These are phyloP conservation scores for Saksenaea oblongispora DNA, from an alignment of 371 early-diverging fungal genomes.

Conservation along the genomic window DNA sequence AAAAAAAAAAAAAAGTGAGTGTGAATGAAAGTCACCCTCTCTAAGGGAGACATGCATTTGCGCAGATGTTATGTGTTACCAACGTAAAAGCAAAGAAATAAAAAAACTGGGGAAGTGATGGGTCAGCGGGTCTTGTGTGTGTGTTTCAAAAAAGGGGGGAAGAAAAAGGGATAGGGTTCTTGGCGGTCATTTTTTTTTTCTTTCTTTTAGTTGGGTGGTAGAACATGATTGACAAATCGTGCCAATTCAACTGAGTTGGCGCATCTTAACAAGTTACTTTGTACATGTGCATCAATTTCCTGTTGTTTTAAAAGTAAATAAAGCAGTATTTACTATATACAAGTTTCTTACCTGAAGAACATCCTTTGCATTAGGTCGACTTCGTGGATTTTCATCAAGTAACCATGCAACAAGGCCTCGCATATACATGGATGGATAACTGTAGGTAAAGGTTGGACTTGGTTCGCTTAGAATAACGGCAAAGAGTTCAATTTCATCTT, in stretches of 20 bases:
- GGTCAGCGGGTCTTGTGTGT: not conserved
- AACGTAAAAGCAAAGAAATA: not conserved
- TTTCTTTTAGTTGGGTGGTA: conserved; percentile 19
- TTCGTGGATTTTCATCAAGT: conserved; percentile 42
- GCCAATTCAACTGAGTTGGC: conserved; percentile 26
- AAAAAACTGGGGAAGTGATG: not conserved
- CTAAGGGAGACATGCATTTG: not conserved
- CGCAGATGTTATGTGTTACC: conserved; percentile 1
- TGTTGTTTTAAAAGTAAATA: not conserved
- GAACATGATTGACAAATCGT: conserved; percentile 32
- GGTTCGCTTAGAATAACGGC: conserved; percentile 42
- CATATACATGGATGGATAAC: conserved; percentile 55
- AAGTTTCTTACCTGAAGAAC: conserved; percentile 35
- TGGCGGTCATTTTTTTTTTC: not conserved
- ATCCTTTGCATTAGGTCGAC: conserved; percentile 44
- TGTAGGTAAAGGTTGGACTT: conserved; percentile 52
- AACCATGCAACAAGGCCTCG: conserved; percentile 55
- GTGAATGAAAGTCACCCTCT: not conserved
- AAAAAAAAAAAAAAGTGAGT: no score
- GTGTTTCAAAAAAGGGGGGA: not conserved
- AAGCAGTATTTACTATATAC: no score
- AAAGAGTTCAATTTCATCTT: conserved; percentile 51
- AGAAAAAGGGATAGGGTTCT: not conserved
- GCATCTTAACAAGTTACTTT: conserved; percentile 27
- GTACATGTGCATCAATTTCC: conserved; percentile 24